Evolutionary conservation across 192 early-diverging fungal species (phyloP).

Genomic region (Entomortierella parvispora): DNA sequence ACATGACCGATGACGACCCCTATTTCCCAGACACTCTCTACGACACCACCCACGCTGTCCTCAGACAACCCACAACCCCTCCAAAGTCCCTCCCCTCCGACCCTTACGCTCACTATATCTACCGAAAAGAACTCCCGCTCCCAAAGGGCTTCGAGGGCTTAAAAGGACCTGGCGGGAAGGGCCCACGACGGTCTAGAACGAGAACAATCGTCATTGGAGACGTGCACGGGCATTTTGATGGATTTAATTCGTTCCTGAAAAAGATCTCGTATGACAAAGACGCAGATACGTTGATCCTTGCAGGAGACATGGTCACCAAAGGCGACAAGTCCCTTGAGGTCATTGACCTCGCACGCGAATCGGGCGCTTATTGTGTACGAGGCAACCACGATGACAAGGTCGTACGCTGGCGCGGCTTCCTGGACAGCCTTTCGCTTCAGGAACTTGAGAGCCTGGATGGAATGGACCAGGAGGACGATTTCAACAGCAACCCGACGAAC

Average conservation of each 20-base stretch:
- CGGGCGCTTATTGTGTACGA: slow-evolving; percentile 65
- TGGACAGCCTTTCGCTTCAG: slow-evolving; percentile 46
- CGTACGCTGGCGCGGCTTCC: slow-evolving; percentile 64
- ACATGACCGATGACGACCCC: not conserved
- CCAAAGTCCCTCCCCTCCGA: slow-evolving; percentile 34
- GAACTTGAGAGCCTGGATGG: slow-evolving; percentile 10
- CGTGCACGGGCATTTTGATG: slow-evolving; percentile 69
- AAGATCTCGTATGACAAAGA: slow-evolving; percentile 45
- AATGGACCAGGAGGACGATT: not conserved
- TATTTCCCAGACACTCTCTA: not conserved
- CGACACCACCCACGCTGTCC: not conserved
- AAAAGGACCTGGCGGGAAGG: not conserved
- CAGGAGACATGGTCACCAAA: slow-evolving; percentile 74
- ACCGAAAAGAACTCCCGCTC: slow-evolving; percentile 24
- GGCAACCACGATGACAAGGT: slow-evolving; percentile 84
- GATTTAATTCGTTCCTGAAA: slow-evolving; percentile 64
- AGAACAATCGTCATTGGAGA: slow-evolving; percentile 77
- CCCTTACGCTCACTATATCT: slow-evolving; percentile 44
- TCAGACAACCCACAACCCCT: slow-evolving; percentile 29
- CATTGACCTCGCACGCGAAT: slow-evolving; percentile 56
- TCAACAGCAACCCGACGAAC: slow-evolving; percentile 27
- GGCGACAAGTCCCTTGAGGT: slow-evolving; percentile 71
- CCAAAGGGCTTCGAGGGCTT: not conserved
- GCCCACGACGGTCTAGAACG: too few relatives aligned
- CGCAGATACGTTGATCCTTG: slow-evolving; percentile 68